Evolutionary conservation across 2,329 filamentous ascomycete species (phyloP).

Genomic region (Fusarium ramigenum): DNA sequence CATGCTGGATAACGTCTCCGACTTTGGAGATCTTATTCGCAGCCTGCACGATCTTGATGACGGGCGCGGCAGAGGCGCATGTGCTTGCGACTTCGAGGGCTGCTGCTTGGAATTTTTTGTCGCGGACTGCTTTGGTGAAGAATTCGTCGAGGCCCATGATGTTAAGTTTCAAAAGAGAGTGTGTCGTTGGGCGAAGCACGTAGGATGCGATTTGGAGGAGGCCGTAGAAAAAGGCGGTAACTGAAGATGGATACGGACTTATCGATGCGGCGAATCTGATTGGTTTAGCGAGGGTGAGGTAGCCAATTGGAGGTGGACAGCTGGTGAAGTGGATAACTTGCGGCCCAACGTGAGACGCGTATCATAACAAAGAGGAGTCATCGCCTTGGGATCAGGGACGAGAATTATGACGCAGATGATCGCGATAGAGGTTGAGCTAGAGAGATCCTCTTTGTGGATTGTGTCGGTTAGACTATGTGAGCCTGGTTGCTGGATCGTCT

Average conservation of each 20-base stretch:
- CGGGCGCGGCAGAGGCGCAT: conserved; percentile 23
- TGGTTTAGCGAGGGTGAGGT: not conserved
- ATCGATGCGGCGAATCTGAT: not conserved
- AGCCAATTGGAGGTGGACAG: conserved; percentile 20
- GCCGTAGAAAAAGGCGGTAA: conserved; percentile 28
- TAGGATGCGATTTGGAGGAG: not conserved
- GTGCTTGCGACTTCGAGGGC: conserved; percentile 27
- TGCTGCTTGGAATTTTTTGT: conserved; percentile 21
- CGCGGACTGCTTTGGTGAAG: conserved; percentile 21
- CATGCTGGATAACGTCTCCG: conserved; percentile 38
- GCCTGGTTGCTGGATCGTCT: not conserved
- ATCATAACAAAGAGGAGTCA: conserved; percentile 14
- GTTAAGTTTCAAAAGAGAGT: not conserved
- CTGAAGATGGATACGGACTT: conserved; percentile 22
- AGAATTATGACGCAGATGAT: not conserved
- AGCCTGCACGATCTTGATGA: conserved; percentile 40
- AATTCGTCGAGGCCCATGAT: conserved; percentile 28
- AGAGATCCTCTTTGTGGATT: not conserved
- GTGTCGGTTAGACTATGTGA: not conserved
- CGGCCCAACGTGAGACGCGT: conserved; percentile 23
- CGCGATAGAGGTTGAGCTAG: not conserved
- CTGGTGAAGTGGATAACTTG: conserved; percentile 16
- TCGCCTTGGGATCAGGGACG: not conserved
- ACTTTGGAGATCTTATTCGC: conserved; percentile 40
- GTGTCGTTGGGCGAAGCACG: not conserved